Percentiles rank a stretch among this genome's conserved stretches.
Evolutionary conservation across 129 eudicot species (phyloP).

Genomic region (Dittrichia graveolens): DNA sequence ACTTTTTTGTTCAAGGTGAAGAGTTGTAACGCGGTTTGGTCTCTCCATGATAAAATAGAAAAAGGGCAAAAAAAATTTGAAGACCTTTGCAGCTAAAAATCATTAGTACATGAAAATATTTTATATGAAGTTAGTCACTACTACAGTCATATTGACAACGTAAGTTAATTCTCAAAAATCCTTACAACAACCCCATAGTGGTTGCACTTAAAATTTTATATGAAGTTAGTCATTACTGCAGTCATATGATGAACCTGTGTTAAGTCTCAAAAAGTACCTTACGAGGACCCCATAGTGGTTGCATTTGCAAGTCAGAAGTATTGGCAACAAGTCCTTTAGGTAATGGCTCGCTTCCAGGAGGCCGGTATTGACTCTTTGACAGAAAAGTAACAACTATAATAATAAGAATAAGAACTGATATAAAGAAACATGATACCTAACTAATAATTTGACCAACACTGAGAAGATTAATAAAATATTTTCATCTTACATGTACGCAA

Average conservation of each 20-base stretch:
- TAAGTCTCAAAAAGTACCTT: slow-evolving; percentile 41
- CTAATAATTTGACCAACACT: background rate
- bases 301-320: slow-evolving; percentile 84
- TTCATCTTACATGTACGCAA: background rate
- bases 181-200: too few relatives aligned
- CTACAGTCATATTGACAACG: background rate
- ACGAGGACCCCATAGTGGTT: slow-evolving; percentile 84
- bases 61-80: too few relatives aligned
- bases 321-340: slow-evolving; percentile 77
- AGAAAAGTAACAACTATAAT: slow-evolving; percentile 36
- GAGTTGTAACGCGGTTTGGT: too few relatives aligned
- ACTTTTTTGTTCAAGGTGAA: too few relatives aligned
- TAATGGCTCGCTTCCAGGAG: slow-evolving; percentile 72
- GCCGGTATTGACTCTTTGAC: slow-evolving; percentile 63
- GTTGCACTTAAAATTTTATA: too few relatives aligned
- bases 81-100: too few relatives aligned
- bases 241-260: background rate
- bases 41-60: too few relatives aligned
- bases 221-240: too few relatives aligned
- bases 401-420: slow-evolving; percentile 13
- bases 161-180: background rate
- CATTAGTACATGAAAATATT: too few relatives aligned
- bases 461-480: background rate
- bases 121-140: background rate
- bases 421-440: background rate